These are phyloP conservation scores for Beauveria brongniartii DNA, from an alignment of 2,329 filamentous ascomycete species.

Conservation along the genomic window DNA sequence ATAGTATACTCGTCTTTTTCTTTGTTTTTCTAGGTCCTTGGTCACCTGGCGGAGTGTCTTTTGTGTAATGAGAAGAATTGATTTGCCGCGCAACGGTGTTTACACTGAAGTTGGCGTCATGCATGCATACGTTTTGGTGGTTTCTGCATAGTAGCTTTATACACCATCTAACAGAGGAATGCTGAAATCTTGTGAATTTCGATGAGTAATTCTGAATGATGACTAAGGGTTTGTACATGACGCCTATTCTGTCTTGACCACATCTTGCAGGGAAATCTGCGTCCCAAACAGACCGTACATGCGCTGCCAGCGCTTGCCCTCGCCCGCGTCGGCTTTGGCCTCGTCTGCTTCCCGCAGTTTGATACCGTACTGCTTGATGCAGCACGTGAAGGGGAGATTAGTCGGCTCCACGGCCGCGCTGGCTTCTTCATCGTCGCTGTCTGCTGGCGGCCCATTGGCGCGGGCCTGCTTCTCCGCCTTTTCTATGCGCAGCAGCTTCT, in stretches of 20 bases:
- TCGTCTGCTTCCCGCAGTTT: slow-evolving; percentile 32
- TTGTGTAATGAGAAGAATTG: neutral
- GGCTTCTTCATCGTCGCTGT: slow-evolving; percentile 28
- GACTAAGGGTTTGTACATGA: neutral
- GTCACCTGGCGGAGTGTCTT: neutral
- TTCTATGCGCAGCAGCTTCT: slow-evolving; percentile 21
- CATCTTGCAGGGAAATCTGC: neutral
- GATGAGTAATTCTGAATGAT: neutral
- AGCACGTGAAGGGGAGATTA: slow-evolving; percentile 60
- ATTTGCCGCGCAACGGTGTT: neutral
- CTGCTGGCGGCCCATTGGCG: slow-evolving; percentile 26
- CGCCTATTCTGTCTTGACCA: neutral
- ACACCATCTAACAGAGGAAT: too few species aligned
- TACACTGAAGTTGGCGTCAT: neutral
- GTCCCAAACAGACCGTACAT: slow-evolving; percentile 54
- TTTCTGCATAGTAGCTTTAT: neutral
- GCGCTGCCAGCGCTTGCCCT: slow-evolving; percentile 48
- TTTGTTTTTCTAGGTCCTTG: neutral
- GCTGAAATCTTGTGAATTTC: neutral
- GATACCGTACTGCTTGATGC: slow-evolving; percentile 63
- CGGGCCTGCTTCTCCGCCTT: slow-evolving; percentile 16
- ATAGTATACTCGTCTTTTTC: neutral
- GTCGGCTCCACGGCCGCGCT: slow-evolving; percentile 21
- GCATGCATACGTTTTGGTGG: neutral
- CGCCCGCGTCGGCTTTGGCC: slow-evolving; percentile 35